Percentiles rank a stretch among this genome's conserved stretches.
Evolutionary conservation across 2,329 filamentous ascomycete genomes (phyloP).

Genomic region (Ascocoryne sarcoides): DNA sequence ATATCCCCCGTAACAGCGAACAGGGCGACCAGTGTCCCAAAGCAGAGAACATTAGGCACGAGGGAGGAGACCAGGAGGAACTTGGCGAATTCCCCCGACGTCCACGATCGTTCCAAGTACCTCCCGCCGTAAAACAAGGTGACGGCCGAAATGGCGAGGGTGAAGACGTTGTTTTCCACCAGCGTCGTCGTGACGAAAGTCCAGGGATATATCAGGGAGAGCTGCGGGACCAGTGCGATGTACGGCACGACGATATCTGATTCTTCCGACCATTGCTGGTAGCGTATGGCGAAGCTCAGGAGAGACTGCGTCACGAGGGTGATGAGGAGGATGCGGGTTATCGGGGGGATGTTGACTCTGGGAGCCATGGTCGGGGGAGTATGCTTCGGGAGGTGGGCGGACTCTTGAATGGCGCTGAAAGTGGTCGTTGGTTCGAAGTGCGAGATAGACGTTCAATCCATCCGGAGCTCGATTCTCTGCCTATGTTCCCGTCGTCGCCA

Average conservation of each 20-base stretch:
- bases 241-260: constrained; percentile 70
- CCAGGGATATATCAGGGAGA: constrained; percentile 86
- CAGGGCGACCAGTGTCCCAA: constrained; percentile 64
- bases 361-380: constrained; percentile 52
- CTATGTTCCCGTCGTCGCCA: too few species aligned
- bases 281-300: constrained; percentile 71
- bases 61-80: constrained; percentile 72
- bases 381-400: background rate
- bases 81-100: constrained; percentile 82
- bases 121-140: constrained; percentile 87
- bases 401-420: background rate
- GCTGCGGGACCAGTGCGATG: constrained; percentile 75
- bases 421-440: too few species aligned
- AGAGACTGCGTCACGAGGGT: constrained; percentile 68
- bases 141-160: constrained; percentile 63
- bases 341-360: constrained; percentile 84
- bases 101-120: constrained; percentile 95
- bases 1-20: constrained; percentile 60
- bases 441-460: too few species aligned
- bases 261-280: constrained; percentile 56
- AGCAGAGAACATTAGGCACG: constrained; percentile 71
- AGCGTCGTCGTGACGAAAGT: constrained; percentile 78
- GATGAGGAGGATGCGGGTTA: constrained; percentile 75
- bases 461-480: too few species aligned
- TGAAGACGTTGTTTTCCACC: constrained; percentile 90